Evolutionary conservation across 352 stramenopile genomes (phyloP).

Genomic region (Phytophthora pistaciae): DNA sequence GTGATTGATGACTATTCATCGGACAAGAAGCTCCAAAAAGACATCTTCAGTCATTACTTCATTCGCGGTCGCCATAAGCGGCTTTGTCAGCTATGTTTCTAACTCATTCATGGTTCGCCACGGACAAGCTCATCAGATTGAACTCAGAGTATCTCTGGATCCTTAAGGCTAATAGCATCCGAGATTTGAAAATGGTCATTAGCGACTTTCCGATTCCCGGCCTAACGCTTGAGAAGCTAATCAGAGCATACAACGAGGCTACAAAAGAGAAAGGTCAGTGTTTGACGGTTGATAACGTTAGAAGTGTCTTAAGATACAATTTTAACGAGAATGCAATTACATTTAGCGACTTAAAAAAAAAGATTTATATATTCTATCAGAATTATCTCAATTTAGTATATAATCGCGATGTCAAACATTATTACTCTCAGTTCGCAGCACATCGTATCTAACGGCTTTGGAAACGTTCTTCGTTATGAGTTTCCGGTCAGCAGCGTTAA

Average conservation of each 20-base stretch:
- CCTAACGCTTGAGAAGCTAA: no score
- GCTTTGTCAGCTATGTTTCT: background rate
- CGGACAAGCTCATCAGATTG: background rate
- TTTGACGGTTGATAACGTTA: no score
- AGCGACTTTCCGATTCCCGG: no score
- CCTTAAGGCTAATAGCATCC: background rate
- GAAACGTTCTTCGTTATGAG: background rate
- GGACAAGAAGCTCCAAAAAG: constrained; percentile 8
- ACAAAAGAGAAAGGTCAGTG: no score
- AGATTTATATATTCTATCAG: no score
- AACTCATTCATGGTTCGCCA: background rate
- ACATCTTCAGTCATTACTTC: background rate
- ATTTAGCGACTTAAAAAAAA: no score
- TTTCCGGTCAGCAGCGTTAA: background rate
- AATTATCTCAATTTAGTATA: no score
- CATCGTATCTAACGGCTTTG: background rate
- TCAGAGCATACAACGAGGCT: no score
- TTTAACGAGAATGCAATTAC: no score
- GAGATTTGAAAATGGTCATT: constrained; percentile 8
- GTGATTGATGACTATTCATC: constrained; percentile 25
- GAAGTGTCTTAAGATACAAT: no score
- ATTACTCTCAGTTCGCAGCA: background rate
- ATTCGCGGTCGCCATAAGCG: background rate
- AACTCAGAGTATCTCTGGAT: background rate
- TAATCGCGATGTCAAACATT: background rate